Percentiles rank a stretch among this genome's conserved stretches.
These are phyloP conservation scores for Sugiyamaella paludigena DNA, from an alignment of 1,139 yeast genomes.

Conservation along the genomic window DNA sequence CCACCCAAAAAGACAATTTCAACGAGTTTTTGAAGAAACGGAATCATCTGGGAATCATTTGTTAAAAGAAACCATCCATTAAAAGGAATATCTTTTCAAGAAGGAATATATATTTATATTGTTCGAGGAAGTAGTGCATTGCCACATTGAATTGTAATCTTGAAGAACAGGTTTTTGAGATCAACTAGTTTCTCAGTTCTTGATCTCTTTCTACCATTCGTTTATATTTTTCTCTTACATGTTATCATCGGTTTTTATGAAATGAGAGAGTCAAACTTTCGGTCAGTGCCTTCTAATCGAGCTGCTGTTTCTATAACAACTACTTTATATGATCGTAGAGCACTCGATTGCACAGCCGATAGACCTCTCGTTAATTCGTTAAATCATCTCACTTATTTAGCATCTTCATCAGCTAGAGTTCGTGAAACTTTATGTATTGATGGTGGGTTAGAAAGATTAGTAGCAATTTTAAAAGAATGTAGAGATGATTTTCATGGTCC, in stretches of 20 bases:
- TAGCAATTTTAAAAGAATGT: constrained; percentile 82
- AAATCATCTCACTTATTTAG: constrained; percentile 82
- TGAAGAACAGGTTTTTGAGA: no score
- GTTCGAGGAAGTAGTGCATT: no score
- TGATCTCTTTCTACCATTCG: neutral
- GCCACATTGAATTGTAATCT: no score
- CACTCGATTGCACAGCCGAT: constrained; percentile 86
- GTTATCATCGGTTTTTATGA: neutral
- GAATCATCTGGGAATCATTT: no score
- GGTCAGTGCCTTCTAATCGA: constrained; percentile 71
- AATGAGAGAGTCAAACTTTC: constrained; percentile 91
- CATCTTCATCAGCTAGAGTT: constrained; percentile 83
- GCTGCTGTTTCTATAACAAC: constrained; percentile 91
- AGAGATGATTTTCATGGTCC: constrained; percentile 32
- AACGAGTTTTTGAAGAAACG: no score
- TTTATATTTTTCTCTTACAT: neutral
- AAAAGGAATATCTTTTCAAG: no score
- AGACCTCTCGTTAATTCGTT: constrained; percentile 88
- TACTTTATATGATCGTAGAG: constrained; percentile 85
- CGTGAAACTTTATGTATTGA: constrained; percentile 85
- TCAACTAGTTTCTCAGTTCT: neutral
- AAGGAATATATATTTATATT: no score
- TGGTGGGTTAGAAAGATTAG: constrained; percentile 88
- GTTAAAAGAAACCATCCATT: no score
- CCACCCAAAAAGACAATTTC: no score